These are phyloP conservation scores for Nakazawaea molendinolei DNA, from an alignment of 805 yeast species.

Conservation along the genomic window DNA sequence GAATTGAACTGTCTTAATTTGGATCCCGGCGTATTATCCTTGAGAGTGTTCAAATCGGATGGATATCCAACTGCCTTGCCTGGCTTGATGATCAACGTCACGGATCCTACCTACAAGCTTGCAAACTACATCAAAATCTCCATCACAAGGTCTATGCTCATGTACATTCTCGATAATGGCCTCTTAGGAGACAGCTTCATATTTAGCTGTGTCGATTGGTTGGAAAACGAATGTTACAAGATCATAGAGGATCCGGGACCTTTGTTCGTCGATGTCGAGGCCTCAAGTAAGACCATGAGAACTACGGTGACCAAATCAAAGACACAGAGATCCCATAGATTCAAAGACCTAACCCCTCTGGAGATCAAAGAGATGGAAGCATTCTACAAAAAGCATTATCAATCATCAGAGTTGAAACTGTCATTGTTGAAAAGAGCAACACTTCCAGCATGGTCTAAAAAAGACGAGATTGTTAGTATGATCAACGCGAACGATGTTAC, in stretches of 20 bases:
- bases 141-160: constrained; percentile 40
- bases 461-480: constrained; percentile 44
- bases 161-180: constrained; percentile 33
- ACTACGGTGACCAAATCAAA: constrained; percentile 10
- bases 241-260: constrained; percentile 75
- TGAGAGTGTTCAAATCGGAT: constrained; percentile 37
- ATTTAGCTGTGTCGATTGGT: constrained; percentile 68
- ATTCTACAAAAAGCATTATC: constrained; percentile 28
- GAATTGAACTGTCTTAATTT: constrained; percentile 22
- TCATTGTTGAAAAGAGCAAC: constrained; percentile 38
- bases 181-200: constrained; percentile 67
- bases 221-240: constrained; percentile 51
- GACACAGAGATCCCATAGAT: constrained; percentile 13
- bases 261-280: constrained; percentile 29
- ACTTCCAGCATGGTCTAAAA: constrained; percentile 83
- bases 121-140: constrained; percentile 67
- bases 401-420: constrained; percentile 26
- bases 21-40: constrained; percentile 20
- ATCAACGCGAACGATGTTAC: constrained; percentile 59
- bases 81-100: constrained; percentile 53
- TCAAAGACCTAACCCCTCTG: constrained; percentile 15
- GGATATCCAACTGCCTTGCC: constrained; percentile 64
- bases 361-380: constrained; percentile 28
- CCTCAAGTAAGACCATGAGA: too few species aligned
- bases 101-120: constrained; percentile 38